Evolutionary conservation across 495 filamentous ascomycete species (phyloP).

Genomic region (Hypoxylon subgilvum): DNA sequence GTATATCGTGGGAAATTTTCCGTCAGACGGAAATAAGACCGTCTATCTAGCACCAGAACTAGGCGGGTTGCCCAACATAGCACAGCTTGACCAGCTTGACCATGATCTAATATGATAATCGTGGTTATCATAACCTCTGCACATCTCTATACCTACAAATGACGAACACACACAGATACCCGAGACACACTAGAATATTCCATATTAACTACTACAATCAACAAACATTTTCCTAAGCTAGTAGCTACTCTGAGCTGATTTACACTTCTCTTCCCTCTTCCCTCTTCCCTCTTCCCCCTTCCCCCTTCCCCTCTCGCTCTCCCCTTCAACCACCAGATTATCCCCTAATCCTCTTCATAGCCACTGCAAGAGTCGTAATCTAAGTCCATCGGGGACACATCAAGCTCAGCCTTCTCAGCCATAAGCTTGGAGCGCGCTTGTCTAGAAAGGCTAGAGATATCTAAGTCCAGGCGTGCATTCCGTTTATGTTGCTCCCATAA

Average conservation of each 20-base stretch:
- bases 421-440: slow-evolving; percentile 23
- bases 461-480: slow-evolving; percentile 41
- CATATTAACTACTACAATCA: too few relatives aligned
- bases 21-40: too few relatives aligned
- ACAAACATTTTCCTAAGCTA: too few relatives aligned
- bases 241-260: not conserved
- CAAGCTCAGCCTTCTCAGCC: slow-evolving; percentile 14
- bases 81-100: too few relatives aligned
- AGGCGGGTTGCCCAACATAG: too few relatives aligned
- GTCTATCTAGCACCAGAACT: too few relatives aligned
- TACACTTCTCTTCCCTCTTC: not conserved
- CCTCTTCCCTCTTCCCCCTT: not conserved
- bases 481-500: slow-evolving; percentile 8
- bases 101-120: too few relatives aligned
- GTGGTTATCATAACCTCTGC: too few relatives aligned
- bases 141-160: too few relatives aligned
- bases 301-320: not conserved
- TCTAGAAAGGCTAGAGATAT: slow-evolving; percentile 21
- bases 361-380: slow-evolving; percentile 11
- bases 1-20: too few relatives aligned
- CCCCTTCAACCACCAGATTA: not conserved
- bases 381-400: slow-evolving; percentile 1
- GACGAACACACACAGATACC: too few relatives aligned
- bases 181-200: too few relatives aligned
- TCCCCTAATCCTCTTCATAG: not conserved